These are phyloP conservation scores for Pelargonium citronellum DNA, from an alignment of 441 rosid species.

Conservation along the genomic window DNA sequence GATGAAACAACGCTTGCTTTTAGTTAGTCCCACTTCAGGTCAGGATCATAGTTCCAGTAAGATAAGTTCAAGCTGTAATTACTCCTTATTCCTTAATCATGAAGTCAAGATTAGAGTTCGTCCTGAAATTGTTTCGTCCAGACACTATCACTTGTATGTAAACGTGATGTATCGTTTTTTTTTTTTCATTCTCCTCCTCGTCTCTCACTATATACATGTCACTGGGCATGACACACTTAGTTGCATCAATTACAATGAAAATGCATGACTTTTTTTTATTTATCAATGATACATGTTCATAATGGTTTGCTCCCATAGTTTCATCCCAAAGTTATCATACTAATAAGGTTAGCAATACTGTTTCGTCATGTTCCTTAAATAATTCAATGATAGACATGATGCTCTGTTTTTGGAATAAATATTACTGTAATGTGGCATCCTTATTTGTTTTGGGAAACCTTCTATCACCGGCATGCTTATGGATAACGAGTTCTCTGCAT, in stretches of 20 bases:
- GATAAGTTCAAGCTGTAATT: not conserved
- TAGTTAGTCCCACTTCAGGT: not conserved
- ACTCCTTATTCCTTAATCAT: not conserved
- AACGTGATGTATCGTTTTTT: not conserved
- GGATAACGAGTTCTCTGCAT: not conserved
- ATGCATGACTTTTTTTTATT: not conserved
- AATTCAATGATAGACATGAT: not conserved
- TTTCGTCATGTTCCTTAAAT: not conserved
- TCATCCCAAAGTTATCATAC: too few relatives aligned
- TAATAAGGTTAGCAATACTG: too few relatives aligned
- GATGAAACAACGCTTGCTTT: not conserved
- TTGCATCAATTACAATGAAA: not conserved
- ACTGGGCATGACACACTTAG: not conserved
- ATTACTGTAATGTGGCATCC: not conserved
- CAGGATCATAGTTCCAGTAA: conserved; percentile 5
- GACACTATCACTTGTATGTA: not conserved
- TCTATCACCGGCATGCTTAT: not conserved
- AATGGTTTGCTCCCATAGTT: too few relatives aligned
- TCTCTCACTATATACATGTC: not conserved
- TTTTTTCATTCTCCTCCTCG: too few relatives aligned
- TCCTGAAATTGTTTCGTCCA: not conserved
- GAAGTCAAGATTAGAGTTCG: not conserved
- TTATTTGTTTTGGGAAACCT: not conserved
- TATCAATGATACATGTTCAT: not conserved
- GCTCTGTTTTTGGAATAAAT: not conserved